These are phyloP conservation scores for Podaxis sp. DNA, from an alignment of 768 basidiomycete species.

Conservation along the genomic window DNA sequence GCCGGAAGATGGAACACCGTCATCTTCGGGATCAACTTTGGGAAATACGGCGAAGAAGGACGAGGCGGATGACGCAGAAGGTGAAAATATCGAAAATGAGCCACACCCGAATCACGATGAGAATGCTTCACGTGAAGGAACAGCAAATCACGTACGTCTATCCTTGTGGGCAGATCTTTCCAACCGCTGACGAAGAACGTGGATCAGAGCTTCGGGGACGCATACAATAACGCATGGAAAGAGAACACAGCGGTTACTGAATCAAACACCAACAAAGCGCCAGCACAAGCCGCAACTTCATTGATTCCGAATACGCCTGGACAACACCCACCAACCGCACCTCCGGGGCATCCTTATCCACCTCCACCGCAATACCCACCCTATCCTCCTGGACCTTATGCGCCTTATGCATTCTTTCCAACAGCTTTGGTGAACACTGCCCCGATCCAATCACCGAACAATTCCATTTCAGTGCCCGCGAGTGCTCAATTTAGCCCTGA, in stretches of 20 bases:
- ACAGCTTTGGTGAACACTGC: conserved; percentile 1
- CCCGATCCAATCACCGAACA: conserved; percentile 17
- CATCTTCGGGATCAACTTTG: not conserved
- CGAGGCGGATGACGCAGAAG: conserved; percentile 21
- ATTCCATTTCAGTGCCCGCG: conserved; percentile 8
- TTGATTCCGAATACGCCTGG: conserved; percentile 2
- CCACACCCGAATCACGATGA: conserved; percentile 2
- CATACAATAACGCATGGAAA: conserved; percentile 64
- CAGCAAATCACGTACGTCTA: conserved; percentile 10
- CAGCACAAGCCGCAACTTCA: conserved; percentile 12
- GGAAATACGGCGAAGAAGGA: conserved; percentile 12
- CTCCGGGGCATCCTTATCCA: conserved; percentile 17
- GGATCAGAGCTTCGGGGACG: conserved; percentile 45
- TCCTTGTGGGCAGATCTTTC: not conserved
- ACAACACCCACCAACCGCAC: conserved; percentile 13
- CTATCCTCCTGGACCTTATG: conserved; percentile 23
- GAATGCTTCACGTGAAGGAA: not conserved
- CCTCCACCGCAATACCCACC: conserved; percentile 21
- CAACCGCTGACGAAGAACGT: conserved; percentile 13
- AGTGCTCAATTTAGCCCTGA: conserved; percentile 11
- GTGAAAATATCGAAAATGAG: conserved; percentile 15
- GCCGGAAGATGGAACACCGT: conserved; percentile 26
- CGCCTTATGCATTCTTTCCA: conserved; percentile 24
- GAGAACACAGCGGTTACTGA: conserved; percentile 49
- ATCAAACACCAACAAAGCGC: conserved; percentile 13